These are phyloP conservation scores for Parastagonospora nodorum DNA, from an alignment of 2,329 filamentous ascomycete species.

Conservation along the genomic window DNA sequence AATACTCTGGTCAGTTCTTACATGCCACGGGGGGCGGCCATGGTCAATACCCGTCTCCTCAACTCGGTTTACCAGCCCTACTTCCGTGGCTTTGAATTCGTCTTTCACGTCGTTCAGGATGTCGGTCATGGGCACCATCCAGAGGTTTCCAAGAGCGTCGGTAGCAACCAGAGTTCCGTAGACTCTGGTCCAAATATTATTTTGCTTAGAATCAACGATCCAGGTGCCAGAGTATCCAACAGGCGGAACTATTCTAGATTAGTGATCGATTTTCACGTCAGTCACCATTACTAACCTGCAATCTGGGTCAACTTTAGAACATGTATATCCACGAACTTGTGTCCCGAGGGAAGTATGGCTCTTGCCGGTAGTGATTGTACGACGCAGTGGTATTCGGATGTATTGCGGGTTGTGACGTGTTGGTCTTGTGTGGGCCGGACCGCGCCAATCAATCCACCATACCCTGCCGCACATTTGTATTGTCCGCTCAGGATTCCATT, in stretches of 20 bases:
- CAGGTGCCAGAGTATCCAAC: constrained; percentile 9
- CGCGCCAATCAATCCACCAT: too few relatives aligned
- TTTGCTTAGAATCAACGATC: background rate
- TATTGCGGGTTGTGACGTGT: background rate
- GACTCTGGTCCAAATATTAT: background rate
- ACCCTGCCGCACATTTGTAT: too few relatives aligned
- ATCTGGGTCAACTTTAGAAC: too few relatives aligned
- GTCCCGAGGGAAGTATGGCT: background rate
- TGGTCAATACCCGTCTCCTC: background rate
- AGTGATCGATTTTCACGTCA: too few relatives aligned
- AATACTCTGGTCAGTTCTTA: too few relatives aligned
- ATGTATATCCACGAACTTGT: background rate
- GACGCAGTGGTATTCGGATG: background rate
- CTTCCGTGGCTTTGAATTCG: background rate
- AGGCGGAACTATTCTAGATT: background rate
- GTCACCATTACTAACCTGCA: too few relatives aligned
- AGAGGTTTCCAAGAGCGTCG: constrained; percentile 8
- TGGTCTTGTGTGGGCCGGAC: background rate
- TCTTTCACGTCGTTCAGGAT: constrained; percentile 7
- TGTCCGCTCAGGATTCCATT: too few relatives aligned
- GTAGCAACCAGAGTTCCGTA: constrained; percentile 9
- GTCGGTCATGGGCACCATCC: constrained; percentile 9
- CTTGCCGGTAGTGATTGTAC: background rate
- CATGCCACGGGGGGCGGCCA: background rate
- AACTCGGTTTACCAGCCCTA: background rate